Conservation (phyloP, 2,329 filamentous ascomycete species). For the Paecilomyces sp. region DNA sequence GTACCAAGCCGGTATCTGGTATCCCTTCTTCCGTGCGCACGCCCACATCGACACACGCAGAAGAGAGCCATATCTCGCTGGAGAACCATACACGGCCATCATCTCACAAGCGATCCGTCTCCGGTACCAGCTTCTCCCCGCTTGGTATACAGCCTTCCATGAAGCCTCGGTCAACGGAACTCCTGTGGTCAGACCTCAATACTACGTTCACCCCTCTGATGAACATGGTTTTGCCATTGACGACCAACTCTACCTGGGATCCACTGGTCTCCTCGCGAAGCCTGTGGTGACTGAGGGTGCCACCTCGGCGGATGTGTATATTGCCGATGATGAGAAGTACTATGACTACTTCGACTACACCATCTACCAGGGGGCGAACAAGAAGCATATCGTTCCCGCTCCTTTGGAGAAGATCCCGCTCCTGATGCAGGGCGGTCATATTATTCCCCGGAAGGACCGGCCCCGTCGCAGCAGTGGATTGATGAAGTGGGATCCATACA, state of each 20-base stretch:
- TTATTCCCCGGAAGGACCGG: constrained; percentile 82
- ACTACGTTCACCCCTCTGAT: constrained; percentile 81
- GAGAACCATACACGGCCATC: constrained; percentile 77
- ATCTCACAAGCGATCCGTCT: constrained; percentile 82
- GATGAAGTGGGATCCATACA: constrained; percentile 95
- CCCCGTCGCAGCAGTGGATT: constrained; percentile 77
- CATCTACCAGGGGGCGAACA: constrained; percentile 64
- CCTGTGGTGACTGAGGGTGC: constrained; percentile 75
- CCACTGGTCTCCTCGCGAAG: constrained; percentile 84
- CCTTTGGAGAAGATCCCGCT: constrained; percentile 82
- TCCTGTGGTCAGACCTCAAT: constrained; percentile 86
- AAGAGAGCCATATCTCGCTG: constrained; percentile 83
- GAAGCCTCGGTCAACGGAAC: constrained; percentile 74
- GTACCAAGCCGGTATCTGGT: constrained; percentile 96
- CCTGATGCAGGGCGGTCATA: constrained; percentile 86
- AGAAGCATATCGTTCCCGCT: constrained; percentile 61
- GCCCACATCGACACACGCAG: constrained; percentile 94
- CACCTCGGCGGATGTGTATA: constrained; percentile 68
- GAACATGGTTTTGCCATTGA: constrained; percentile 84
- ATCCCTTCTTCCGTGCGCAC: constrained; percentile 96
- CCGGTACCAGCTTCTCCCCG: constrained; percentile 80
- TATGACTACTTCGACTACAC: constrained; percentile 94
- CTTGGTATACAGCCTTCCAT: constrained; percentile 97
- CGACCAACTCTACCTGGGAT: constrained; percentile 86
- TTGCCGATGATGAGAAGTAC: constrained; percentile 82